Evolutionary conservation across 495 filamentous ascomycete species (phyloP).

Genomic region (Clavariopsis aquatica): DNA sequence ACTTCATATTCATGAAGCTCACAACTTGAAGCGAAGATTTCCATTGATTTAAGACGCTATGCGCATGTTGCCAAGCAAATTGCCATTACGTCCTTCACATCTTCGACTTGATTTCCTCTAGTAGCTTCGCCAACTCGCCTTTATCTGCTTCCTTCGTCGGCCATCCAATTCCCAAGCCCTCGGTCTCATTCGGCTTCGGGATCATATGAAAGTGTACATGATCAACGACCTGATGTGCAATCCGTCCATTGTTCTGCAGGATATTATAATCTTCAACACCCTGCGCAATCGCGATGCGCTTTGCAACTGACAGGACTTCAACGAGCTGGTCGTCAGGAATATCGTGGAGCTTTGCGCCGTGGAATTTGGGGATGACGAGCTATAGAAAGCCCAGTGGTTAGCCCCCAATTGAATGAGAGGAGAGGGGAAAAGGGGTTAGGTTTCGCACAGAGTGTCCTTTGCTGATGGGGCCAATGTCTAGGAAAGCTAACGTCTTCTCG

Average conservation of each 20-base stretch:
- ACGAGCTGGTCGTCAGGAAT: slow-evolving; percentile 85
- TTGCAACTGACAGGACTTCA: slow-evolving; percentile 85
- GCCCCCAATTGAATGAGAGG: neutral
- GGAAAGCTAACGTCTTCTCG: slow-evolving; percentile 91
- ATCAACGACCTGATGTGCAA: slow-evolving; percentile 92
- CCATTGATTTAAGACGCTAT: neutral
- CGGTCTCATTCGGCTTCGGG: slow-evolving; percentile 84
- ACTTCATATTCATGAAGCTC: too few relatives aligned
- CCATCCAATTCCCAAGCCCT: slow-evolving; percentile 83
- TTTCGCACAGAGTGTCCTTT: slow-evolving; percentile 61
- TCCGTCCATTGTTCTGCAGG: slow-evolving; percentile 90
- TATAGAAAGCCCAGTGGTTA: slow-evolving; percentile 40
- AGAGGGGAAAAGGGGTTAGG: neutral
- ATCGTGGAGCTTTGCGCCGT: slow-evolving; percentile 89
- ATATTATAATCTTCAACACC: slow-evolving; percentile 86
- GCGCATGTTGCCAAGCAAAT: too few relatives aligned
- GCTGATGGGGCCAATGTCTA: slow-evolving; percentile 89
- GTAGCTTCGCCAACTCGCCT: slow-evolving; percentile 76
- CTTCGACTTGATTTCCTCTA: slow-evolving; percentile 83
- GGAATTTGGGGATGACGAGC: slow-evolving; percentile 96
- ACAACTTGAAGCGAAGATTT: too few relatives aligned
- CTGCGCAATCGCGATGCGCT: slow-evolving; percentile 77
- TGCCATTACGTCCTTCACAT: slow-evolving; percentile 60
- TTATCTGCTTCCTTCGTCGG: slow-evolving; percentile 75
- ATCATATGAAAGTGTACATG: slow-evolving; percentile 99